Percentiles rank a stretch among this genome's conserved stretches.
Evolutionary conservation across 345 rosid genomes (phyloP).

Genomic region (Trapa incisa): DNA sequence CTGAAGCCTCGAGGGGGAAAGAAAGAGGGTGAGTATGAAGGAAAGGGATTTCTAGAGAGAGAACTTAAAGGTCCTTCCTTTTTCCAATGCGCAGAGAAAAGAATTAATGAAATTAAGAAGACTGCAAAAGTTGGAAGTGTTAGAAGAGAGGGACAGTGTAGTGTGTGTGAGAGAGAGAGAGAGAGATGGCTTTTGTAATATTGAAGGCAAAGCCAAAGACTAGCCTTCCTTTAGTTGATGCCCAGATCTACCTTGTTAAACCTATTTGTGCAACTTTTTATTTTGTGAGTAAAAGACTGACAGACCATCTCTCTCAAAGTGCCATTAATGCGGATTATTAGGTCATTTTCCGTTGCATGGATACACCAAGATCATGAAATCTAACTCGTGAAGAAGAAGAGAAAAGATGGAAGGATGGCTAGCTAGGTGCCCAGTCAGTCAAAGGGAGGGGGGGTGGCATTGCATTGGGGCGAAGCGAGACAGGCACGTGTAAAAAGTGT

Average conservation of each 20-base stretch:
- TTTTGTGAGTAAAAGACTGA: too few species aligned
- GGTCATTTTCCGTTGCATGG: neutral
- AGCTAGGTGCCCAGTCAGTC: neutral
- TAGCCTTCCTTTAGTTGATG: neutral
- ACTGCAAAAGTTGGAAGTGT: neutral
- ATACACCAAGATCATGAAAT: neutral
- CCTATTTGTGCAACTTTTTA: too few species aligned
- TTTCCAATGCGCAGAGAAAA: slow-evolving; percentile 1
- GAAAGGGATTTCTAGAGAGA: neutral
- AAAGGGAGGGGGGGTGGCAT: neutral
- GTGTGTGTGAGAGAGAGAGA: neutral
- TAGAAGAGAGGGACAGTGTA: neutral
- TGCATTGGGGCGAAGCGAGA: neutral
- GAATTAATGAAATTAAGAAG: slow-evolving; percentile 1
- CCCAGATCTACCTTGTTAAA: neutral
- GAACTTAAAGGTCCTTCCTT: neutral
- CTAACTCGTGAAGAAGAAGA: neutral
- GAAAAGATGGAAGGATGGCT: neutral
- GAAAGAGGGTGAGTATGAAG: neutral
- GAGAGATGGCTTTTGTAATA: slow-evolving; percentile 5
- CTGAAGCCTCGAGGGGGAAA: neutral
- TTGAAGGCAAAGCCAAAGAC: slow-evolving; percentile 4
- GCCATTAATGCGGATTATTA: too few species aligned
- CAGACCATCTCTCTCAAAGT: too few species aligned
- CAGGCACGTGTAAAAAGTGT: slow-evolving; percentile 7